These are phyloP conservation scores for Sporothrix brunneoviolacea DNA, from an alignment of 2,329 filamentous ascomycete genomes.

Conservation along the genomic window DNA sequence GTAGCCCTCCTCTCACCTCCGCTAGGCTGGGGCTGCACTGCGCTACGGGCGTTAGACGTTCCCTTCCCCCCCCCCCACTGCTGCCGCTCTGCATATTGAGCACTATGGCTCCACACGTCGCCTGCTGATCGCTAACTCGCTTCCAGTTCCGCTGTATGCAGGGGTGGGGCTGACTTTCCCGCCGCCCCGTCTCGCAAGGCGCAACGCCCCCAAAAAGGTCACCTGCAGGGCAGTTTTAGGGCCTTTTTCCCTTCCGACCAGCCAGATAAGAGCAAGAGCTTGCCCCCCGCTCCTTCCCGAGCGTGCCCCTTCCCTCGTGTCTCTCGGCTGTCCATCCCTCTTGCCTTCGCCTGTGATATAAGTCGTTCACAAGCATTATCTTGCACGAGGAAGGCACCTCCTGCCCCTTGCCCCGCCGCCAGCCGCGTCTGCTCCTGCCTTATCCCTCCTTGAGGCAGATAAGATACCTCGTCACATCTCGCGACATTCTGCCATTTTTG, in stretches of 20 bases:
- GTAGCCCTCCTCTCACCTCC: neutral
- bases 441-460: no score
- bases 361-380: no score
- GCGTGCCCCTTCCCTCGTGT: neutral
- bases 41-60: slow-evolving; percentile 2
- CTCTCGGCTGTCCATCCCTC: neutral
- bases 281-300: neutral
- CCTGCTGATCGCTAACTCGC: no score
- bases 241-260: neutral
- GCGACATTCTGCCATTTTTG: neutral
- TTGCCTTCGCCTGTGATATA: no score
- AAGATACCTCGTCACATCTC: no score
- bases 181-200: neutral
- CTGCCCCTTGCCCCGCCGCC: slow-evolving; percentile 5
- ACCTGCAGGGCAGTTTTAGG: slow-evolving; percentile 4
- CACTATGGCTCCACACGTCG: no score
- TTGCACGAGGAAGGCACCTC: no score
- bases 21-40: neutral
- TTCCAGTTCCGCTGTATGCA: neutral
- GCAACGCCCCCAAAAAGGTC: slow-evolving; percentile 9
- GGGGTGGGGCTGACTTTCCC: slow-evolving; percentile 2
- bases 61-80: no score
- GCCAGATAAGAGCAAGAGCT: no score
- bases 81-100: no score
- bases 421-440: neutral